These are phyloP conservation scores for Leucogyrophana mollusca DNA, from an alignment of 768 basidiomycete genomes.

Conservation along the genomic window DNA sequence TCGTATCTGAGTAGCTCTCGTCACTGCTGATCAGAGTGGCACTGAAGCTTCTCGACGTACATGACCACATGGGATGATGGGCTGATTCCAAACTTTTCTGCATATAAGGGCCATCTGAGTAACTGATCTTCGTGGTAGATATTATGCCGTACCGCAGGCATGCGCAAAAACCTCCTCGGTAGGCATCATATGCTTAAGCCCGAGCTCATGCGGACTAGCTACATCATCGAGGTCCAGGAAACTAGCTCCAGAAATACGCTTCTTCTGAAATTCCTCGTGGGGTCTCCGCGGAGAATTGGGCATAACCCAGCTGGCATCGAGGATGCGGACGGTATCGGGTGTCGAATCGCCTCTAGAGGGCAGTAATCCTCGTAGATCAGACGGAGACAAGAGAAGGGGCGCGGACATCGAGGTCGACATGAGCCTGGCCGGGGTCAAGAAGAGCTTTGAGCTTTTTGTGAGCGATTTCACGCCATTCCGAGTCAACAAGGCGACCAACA, in stretches of 20 bases:
- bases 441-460: neutral
- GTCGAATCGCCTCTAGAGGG: slow-evolving; percentile 24
- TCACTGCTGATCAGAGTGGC: slow-evolving; percentile 6
- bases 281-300: slow-evolving; percentile 77
- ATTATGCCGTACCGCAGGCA: slow-evolving; percentile 67
- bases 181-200: slow-evolving; percentile 96
- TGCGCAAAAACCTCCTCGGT: slow-evolving; percentile 63
- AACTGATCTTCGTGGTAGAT: neutral
- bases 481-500: slow-evolving; percentile 6
- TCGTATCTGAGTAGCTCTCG: slow-evolving; percentile 67
- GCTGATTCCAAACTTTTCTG: slow-evolving; percentile 71
- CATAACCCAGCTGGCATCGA: slow-evolving; percentile 94
- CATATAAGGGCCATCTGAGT: slow-evolving; percentile 15
- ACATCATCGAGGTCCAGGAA: slow-evolving; percentile 83
- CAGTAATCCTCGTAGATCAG: slow-evolving; percentile 39
- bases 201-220: slow-evolving; percentile 69
- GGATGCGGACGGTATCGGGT: slow-evolving; percentile 37
- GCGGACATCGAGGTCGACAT: slow-evolving; percentile 39
- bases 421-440: slow-evolving; percentile 15
- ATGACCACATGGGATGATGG: slow-evolving; percentile 79
- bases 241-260: slow-evolving; percentile 68
- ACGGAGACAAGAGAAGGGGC: slow-evolving; percentile 55
- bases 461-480: slow-evolving; percentile 6
- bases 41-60: slow-evolving; percentile 37
- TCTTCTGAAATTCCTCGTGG: slow-evolving; percentile 62